Evolutionary conservation across 495 filamentous ascomycete species (phyloP).

Genomic region (Penicillium psychrofluorescens): DNA sequence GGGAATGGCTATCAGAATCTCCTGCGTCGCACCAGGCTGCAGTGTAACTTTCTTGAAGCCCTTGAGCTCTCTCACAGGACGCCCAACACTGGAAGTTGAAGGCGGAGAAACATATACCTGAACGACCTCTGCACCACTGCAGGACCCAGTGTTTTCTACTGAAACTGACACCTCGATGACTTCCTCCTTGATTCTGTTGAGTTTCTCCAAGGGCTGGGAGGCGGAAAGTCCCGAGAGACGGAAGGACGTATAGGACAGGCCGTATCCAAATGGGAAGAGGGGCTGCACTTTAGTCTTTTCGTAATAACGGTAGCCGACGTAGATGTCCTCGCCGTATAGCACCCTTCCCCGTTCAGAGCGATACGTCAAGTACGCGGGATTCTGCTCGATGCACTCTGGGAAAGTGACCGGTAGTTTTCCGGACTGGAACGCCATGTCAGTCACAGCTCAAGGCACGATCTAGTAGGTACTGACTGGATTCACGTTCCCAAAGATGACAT

Average conservation of each 20-base stretch:
- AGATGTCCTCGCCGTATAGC: conserved; percentile 67
- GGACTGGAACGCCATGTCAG: conserved; percentile 13
- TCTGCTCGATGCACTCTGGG: conserved; percentile 54
- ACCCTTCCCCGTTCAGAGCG: conserved; percentile 65
- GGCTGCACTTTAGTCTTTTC: conserved; percentile 54
- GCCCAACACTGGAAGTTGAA: conserved; percentile 1
- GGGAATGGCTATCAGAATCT: conserved; percentile 1
- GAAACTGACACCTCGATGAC: background rate
- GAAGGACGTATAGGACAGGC: conserved; percentile 74
- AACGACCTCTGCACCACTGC: conserved; percentile 8
- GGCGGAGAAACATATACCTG: conserved; percentile 9
- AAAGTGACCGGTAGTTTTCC: conserved; percentile 53
- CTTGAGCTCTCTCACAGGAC: conserved; percentile 16
- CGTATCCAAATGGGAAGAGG: conserved; percentile 73
- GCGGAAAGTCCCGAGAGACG: conserved; percentile 48
- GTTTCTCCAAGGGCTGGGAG: background rate
- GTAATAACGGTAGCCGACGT: conserved; percentile 75
- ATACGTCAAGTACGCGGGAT: conserved; percentile 64
- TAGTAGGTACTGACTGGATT: too few relatives aligned
- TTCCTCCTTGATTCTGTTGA: background rate
- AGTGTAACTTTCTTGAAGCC: conserved; percentile 12
- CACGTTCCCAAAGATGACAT: too few relatives aligned
- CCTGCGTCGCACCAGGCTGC: background rate
- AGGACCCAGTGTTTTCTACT: background rate
- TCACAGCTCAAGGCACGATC: background rate